A percentile compares a stretch with the other conserved stretches of the same genome.
phyloP scores from a whole-genome alignment of 1,284 basidiomycete species.

The Cerioporus squamosus region DNA sequence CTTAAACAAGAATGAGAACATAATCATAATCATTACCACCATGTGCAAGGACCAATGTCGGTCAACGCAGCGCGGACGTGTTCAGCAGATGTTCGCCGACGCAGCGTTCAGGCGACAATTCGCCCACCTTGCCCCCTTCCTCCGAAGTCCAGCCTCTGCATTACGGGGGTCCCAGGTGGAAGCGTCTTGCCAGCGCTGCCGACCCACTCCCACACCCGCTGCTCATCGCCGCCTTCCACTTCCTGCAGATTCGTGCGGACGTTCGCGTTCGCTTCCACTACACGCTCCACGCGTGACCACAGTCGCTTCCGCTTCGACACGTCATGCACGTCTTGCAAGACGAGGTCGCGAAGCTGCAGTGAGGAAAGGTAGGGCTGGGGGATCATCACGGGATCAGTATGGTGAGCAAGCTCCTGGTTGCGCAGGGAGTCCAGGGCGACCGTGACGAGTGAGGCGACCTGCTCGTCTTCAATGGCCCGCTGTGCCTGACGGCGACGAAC shows the following conservation, averaged over 20 bases:
- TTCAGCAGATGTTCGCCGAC: no score
- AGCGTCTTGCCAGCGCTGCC: slow-evolving; percentile 49
- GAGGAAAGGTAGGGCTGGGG: slow-evolving; percentile 87
- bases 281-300: slow-evolving; percentile 86
- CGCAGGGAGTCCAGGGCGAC: slow-evolving; percentile 82
- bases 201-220: slow-evolving; percentile 85
- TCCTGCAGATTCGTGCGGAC: slow-evolving; percentile 90
- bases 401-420: slow-evolving; percentile 86
- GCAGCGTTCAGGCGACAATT: slow-evolving; percentile 28
- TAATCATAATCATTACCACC: neutral
- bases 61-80: neutral
- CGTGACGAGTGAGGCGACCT: slow-evolving; percentile 78
- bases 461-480: slow-evolving; percentile 66
- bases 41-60: neutral
- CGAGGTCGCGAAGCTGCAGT: slow-evolving; percentile 88
- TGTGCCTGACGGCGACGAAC: slow-evolving; percentile 48
- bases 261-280: slow-evolving; percentile 95
- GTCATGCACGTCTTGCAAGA: slow-evolving; percentile 84
- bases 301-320: slow-evolving; percentile 68
- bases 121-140: slow-evolving; percentile 22
- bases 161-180: slow-evolving; percentile 21
- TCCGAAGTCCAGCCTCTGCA: slow-evolving; percentile 26
- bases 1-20: slow-evolving; percentile 2
- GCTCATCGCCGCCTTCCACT: slow-evolving; percentile 85
- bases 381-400: slow-evolving; percentile 81